Evolutionary conservation across 1,284 basidiomycete species (phyloP).

Genomic region (Ganoderma multipileum): DNA sequence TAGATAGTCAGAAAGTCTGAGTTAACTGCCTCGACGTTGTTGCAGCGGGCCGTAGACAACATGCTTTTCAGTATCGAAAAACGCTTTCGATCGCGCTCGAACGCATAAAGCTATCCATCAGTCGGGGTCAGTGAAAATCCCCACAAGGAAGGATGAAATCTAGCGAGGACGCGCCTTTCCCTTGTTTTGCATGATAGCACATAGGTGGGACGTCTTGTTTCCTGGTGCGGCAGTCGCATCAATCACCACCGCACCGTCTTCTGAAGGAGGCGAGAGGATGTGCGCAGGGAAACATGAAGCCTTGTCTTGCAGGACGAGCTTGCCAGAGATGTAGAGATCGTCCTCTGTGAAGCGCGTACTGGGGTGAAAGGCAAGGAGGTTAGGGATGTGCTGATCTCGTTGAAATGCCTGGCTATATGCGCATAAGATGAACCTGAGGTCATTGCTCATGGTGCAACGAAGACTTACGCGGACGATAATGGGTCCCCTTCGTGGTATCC

Average conservation of each 20-base stretch:
- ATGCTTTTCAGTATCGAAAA: constrained; percentile 86
- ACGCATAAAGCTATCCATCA: constrained; percentile 75
- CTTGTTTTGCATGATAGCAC: constrained; percentile 82
- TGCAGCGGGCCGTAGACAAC: constrained; percentile 81
- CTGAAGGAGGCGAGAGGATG: constrained; percentile 71
- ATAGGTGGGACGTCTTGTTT: constrained; percentile 96
- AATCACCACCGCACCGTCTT: constrained; percentile 67
- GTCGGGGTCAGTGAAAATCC: background rate
- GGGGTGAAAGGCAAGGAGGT: constrained; percentile 83
- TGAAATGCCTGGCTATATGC: constrained; percentile 62
- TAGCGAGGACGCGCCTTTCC: constrained; percentile 64
- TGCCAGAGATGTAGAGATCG: constrained; percentile 72
- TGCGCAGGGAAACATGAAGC: constrained; percentile 96
- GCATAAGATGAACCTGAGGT: background rate
- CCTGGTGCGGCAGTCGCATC: constrained; percentile 98
- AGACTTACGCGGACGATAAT: constrained; percentile 56
- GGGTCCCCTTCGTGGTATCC: constrained; percentile 63
- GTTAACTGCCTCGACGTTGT: constrained; percentile 77
- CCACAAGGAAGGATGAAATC: background rate
- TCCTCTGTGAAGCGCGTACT: constrained; percentile 66
- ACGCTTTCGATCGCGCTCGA: constrained; percentile 83
- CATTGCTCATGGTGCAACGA: background rate
- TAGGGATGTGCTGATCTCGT: constrained; percentile 80
- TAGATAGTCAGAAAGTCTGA: constrained; percentile 83
- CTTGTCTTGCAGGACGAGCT: constrained; percentile 95